Evolutionary conservation across 345 rosid species (phyloP), one percentile per base, ranked within the genome.

Genomic region (Acer saccharum): DNA sequence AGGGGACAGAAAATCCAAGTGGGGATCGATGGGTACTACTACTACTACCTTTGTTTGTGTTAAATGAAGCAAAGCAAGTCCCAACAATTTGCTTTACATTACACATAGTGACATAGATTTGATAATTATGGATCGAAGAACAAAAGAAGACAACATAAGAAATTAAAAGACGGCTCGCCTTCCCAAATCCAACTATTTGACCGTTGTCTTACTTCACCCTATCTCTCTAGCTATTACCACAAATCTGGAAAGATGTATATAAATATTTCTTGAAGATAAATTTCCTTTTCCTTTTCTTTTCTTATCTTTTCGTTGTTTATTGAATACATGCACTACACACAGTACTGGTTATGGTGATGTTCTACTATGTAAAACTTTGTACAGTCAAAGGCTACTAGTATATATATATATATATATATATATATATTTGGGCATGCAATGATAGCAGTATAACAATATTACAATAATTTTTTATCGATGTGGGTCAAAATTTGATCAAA

Each of bases 1-100:
- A n/a, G 78, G 81, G 29, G 79, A 70, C 81, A 78, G 55, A 50
- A 81, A 75, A 81, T 81, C 78, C 76, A 78, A 74, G 76, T 74
- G 84, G 76, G 80, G 77, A 25, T 29, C 32, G 32, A 29, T 46
- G 25, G 68, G 72, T 17, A 10, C 77, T 32, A 32, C 5, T 32
- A 32, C 46, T 43, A 1, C 46, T 5, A 43, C 46, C n/a, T 70
- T 78, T 79, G 68, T 74, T 78, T 78, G 69, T 78, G 76, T 43
- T 65, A 43, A 58, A 54, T 65, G 76, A 78, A 78, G 78, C 76
- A 73, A 77, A 27, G 20, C 62, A 17, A 57, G 21, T 18, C 23
- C 78, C 76, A 55, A 74, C 44, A 48, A 13, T 32, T 18, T 73
- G 41, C 75, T 63, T 81, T 74, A 41, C 39, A 35, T 35, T 35